Percentiles rank a stretch among this genome's conserved stretches.
phyloP scores from a whole-genome alignment of 306 rosid species.

The Cyclanthera cordifolia region DNA sequence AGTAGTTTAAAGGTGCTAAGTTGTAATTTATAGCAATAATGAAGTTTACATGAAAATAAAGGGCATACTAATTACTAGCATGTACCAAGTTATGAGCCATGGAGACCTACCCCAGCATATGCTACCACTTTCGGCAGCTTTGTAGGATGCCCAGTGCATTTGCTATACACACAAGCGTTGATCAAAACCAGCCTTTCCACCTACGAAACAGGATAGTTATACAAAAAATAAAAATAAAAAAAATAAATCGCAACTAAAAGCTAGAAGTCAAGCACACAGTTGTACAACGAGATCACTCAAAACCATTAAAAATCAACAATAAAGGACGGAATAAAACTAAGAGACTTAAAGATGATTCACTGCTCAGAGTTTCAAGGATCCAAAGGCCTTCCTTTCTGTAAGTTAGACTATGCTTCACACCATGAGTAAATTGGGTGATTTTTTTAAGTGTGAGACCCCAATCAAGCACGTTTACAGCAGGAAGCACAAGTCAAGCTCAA shows the following conservation, averaged over 20 bases:
- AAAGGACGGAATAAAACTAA: not conserved
- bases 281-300: not conserved
- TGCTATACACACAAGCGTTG: constrained; percentile 33
- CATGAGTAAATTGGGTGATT: not conserved
- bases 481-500: no score
- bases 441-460: no score
- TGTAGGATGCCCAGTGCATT: constrained; percentile 24
- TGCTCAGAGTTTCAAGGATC: not conserved
- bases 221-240: not conserved
- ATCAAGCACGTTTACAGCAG: no score
- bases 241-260: not conserved
- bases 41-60: not conserved
- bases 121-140: constrained; percentile 22
- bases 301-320: not conserved
- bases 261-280: not conserved
- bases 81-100: not conserved
- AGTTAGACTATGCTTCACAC: not conserved
- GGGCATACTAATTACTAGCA: not conserved
- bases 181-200: constrained; percentile 40
- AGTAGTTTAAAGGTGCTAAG: not conserved
- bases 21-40: not conserved
- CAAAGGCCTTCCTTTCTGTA: not conserved
- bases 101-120: constrained; percentile 32
- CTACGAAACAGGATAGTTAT: constrained; percentile 15
- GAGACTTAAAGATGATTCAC: not conserved